phyloP scores from a whole-genome alignment of 2,329 filamentous ascomycete species.

The Metarhizium brunneum region DNA sequence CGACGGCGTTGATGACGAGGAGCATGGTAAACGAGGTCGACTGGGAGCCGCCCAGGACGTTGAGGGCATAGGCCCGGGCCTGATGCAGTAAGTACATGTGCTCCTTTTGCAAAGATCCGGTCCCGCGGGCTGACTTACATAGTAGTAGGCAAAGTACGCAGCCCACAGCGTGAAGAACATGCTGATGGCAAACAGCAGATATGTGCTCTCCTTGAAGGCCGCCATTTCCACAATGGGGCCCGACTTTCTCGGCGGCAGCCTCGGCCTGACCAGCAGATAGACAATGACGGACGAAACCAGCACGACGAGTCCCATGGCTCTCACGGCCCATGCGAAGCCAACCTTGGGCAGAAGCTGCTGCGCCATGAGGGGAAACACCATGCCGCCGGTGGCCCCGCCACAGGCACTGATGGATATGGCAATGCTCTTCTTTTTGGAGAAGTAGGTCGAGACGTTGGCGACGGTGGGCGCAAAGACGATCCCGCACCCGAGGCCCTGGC shows the following conservation, averaged over 20 bases:
- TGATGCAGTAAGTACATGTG: conserved; percentile 7
- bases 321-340: conserved; percentile 57
- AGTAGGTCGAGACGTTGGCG: conserved; percentile 51
- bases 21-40: conserved; percentile 47
- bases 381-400: conserved; percentile 52
- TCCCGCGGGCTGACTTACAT: conserved; percentile 17
- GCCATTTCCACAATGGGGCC: conserved; percentile 40
- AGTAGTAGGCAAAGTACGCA: conserved; percentile 41
- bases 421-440: conserved; percentile 46
- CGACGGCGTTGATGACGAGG: conserved; percentile 49
- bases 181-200: conserved; percentile 24
- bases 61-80: conserved; percentile 28
- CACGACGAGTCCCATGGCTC: conserved; percentile 51
- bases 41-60: conserved; percentile 36
- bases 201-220: conserved; percentile 40
- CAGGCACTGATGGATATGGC: conserved; percentile 51
- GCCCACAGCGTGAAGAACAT: conserved; percentile 36
- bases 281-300: conserved; percentile 32
- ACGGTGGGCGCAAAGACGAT: conserved; percentile 45
- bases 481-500: conserved; percentile 45
- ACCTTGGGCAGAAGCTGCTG: conserved; percentile 47
- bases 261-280: conserved; percentile 33
- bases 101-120: not conserved
- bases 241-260: conserved; percentile 37
- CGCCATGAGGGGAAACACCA: conserved; percentile 52